These are phyloP conservation scores for Blastocystis sp. DNA, from an alignment of 352 stramenopile genomes.

Conservation along the genomic window DNA sequence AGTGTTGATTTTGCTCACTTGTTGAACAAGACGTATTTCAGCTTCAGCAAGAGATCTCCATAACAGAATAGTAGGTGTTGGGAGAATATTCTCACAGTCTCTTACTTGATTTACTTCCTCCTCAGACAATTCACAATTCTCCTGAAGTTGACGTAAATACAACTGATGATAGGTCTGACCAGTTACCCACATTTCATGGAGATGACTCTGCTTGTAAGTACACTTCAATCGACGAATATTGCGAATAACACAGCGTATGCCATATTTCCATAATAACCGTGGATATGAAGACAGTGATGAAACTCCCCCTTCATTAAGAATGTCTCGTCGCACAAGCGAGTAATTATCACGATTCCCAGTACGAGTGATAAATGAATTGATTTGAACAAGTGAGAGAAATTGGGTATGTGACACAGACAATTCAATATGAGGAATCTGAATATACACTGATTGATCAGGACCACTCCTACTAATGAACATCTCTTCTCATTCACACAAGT, in stretches of 20 bases:
- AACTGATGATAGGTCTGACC: slow-evolving; percentile 3
- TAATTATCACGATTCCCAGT: slow-evolving; percentile 57
- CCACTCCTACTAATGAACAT: not conserved
- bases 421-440: slow-evolving; percentile 50
- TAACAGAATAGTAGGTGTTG: slow-evolving; percentile 21
- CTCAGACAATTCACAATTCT: not conserved
- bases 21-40: not conserved
- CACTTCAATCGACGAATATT: slow-evolving; percentile 56
- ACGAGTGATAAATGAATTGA: slow-evolving; percentile 49
- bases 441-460: slow-evolving; percentile 50
- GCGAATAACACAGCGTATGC: slow-evolving; percentile 25
- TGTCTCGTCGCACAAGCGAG: slow-evolving; percentile 14
- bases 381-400: slow-evolving; percentile 30
- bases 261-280: slow-evolving; percentile 11
- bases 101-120: not conserved
- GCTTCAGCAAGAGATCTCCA: slow-evolving; percentile 19
- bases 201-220: slow-evolving; percentile 17
- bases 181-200: not conserved
- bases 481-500: not conserved
- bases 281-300: not conserved
- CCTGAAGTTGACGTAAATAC: not conserved
- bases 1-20: not conserved
- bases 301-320: not conserved
- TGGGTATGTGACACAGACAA: slow-evolving; percentile 44
- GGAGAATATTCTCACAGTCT: slow-evolving; percentile 27